Conservation (phyloP, 1,139 yeast species). For the Insectozyma bohioensis region DNA sequence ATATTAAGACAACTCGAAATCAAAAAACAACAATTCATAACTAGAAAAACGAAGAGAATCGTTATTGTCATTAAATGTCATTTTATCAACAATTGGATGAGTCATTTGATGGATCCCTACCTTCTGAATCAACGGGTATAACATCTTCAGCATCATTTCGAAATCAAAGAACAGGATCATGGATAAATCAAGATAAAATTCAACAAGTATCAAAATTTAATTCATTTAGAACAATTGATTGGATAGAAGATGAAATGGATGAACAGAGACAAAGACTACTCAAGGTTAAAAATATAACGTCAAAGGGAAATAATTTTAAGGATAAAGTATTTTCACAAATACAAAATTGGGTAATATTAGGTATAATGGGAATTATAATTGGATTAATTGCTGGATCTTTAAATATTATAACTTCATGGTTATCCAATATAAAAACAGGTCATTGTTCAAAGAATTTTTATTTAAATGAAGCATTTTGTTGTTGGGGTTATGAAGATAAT, state of each 20-base stretch:
- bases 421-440: constrained; percentile 79
- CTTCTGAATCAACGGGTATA: constrained; percentile 2
- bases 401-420: constrained; percentile 80
- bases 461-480: constrained; percentile 75
- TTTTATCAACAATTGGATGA: constrained; percentile 6
- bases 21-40: not conserved
- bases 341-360: constrained; percentile 75
- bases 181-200: constrained; percentile 38
- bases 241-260: constrained; percentile 74
- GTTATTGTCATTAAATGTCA: too few relatives aligned
- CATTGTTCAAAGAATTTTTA: constrained; percentile 71
- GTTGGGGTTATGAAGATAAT: constrained; percentile 60
- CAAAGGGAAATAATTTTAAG: constrained; percentile 19
- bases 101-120: constrained; percentile 6
- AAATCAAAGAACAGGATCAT: constrained; percentile 28
- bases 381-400: constrained; percentile 83
- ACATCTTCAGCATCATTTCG: constrained; percentile 5
- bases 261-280: constrained; percentile 48
- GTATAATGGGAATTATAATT: constrained; percentile 69
- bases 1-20: not conserved
- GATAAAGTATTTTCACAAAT: constrained; percentile 44
- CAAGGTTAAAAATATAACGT: constrained; percentile 18
- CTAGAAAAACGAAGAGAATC: too few relatives aligned
- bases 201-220: constrained; percentile 48
- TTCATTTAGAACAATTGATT: constrained; percentile 72